Evolutionary conservation across 176 grass and related monocot species (phyloP).

Genomic region (Miscanthus lutarioriparius): DNA sequence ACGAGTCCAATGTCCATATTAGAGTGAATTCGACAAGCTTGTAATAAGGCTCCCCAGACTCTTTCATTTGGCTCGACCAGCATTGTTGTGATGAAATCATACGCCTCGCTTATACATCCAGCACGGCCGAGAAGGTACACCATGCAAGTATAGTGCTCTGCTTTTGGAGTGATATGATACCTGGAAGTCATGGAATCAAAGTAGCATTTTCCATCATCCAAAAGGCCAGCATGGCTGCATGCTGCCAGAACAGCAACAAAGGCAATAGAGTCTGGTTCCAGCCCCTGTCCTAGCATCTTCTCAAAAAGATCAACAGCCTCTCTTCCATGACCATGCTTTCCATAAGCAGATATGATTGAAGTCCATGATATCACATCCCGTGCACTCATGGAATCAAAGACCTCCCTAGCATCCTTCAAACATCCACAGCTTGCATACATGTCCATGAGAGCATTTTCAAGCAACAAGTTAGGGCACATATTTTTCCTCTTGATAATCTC

Average conservation of each 20-base stretch:
- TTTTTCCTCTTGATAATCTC: constrained; percentile 52
- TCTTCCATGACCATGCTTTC: constrained; percentile 59
- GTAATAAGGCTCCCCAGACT: constrained; percentile 73
- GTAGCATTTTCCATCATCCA: constrained; percentile 56
- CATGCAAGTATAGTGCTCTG: constrained; percentile 80
- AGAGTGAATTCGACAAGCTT: constrained; percentile 74
- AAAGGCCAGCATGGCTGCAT: constrained; percentile 68
- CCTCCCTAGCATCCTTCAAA: constrained; percentile 60
- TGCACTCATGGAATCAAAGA: constrained; percentile 63
- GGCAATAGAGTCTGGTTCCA: constrained; percentile 65
- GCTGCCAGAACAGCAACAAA: constrained; percentile 72
- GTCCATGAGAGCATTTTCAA: constrained; percentile 80
- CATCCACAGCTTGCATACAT: constrained; percentile 81
- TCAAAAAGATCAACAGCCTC: constrained; percentile 67
- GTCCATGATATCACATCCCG: constrained; percentile 76
- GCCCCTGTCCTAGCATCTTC: constrained; percentile 51
- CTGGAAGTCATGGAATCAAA: constrained; percentile 64
- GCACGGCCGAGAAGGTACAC: constrained; percentile 70
- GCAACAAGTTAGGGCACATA: constrained; percentile 66
- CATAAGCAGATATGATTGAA: constrained; percentile 77
- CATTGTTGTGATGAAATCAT: constrained; percentile 74
- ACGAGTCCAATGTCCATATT: constrained; percentile 72
- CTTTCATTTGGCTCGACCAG: constrained; percentile 67
- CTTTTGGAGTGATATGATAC: constrained; percentile 53
- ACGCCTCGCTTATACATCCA: constrained; percentile 62